Evolutionary conservation across 805 yeast genomes (phyloP).

Genomic region (Metschnikowia cubensis): DNA sequence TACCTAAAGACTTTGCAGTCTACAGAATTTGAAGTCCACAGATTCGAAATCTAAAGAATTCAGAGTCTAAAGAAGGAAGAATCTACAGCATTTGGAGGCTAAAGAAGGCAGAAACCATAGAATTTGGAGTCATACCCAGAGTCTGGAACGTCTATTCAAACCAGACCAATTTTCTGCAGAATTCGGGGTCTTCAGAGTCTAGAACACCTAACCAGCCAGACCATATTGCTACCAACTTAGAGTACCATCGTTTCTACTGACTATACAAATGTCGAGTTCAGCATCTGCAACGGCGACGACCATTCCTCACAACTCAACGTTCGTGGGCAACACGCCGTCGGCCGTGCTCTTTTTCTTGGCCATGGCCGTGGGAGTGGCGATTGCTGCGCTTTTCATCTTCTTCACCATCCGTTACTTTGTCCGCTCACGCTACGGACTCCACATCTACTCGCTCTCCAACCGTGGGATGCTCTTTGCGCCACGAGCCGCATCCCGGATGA

Average conservation of each 20-base stretch:
- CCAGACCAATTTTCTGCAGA: background rate
- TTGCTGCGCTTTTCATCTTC: conserved; percentile 53
- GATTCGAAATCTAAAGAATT: too few species aligned
- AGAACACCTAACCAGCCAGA: background rate
- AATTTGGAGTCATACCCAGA: too few species aligned
- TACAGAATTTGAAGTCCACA: too few species aligned
- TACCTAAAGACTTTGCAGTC: too few species aligned
- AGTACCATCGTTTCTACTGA: too few species aligned
- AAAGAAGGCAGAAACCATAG: too few species aligned
- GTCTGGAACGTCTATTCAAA: too few species aligned
- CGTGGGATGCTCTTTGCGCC: conserved; percentile 21
- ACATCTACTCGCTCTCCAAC: conserved; percentile 35
- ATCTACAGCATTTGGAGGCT: too few species aligned
- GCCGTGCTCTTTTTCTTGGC: conserved; percentile 63
- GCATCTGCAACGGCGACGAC: background rate
- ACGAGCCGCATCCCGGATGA: conserved; percentile 7
- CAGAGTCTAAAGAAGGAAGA: too few species aligned
- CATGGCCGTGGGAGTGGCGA: conserved; percentile 55
- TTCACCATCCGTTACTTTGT: conserved; percentile 60
- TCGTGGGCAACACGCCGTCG: conserved; percentile 51
- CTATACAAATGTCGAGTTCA: background rate
- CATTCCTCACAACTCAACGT: conserved; percentile 16
- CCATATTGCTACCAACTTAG: too few species aligned
- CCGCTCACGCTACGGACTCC: conserved; percentile 53
- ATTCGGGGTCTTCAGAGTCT: too few species aligned